phyloP scores from a whole-genome alignment of 495 filamentous ascomycete species.

The Aspergillus sclerotiicarbonarius region DNA sequence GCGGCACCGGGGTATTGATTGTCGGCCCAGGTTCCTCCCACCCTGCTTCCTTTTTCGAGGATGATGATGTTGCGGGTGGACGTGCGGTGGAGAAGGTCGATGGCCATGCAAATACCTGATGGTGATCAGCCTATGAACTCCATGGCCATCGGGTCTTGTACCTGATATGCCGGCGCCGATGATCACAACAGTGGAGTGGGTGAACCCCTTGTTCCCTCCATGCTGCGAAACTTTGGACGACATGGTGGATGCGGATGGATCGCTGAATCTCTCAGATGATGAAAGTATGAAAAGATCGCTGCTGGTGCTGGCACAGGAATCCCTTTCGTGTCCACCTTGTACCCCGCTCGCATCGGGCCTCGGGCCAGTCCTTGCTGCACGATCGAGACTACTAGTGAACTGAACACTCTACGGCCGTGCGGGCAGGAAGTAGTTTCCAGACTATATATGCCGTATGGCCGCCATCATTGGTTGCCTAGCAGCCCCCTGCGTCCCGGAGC shows the following conservation, averaged over 20 bases:
- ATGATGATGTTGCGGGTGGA: conserved; percentile 56
- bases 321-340: too few relatives aligned
- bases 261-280: neutral
- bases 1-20: conserved; percentile 55
- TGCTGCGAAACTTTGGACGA: neutral
- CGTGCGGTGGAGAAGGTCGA: conserved; percentile 53
- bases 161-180: conserved; percentile 53
- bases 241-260: neutral
- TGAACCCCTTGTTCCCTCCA: conserved; percentile 32
- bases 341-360: too few relatives aligned
- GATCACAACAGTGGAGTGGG: conserved; percentile 51
- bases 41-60: conserved; percentile 49
- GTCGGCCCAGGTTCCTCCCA: conserved; percentile 58
- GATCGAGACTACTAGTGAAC: too few relatives aligned
- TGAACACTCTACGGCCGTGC: too few relatives aligned
- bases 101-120: conserved; percentile 55
- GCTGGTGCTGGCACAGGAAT: neutral
- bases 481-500: too few relatives aligned
- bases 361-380: too few relatives aligned
- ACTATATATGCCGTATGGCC: too few relatives aligned
- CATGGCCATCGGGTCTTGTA: neutral
- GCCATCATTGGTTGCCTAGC: too few relatives aligned
- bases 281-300: neutral
- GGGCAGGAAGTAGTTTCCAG: too few relatives aligned
- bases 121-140: neutral